A percentile compares a stretch with the other conserved stretches of the same genome.
Conservation (phyloP, 169 alveolate species). For the Babesia ovis region DNA sequence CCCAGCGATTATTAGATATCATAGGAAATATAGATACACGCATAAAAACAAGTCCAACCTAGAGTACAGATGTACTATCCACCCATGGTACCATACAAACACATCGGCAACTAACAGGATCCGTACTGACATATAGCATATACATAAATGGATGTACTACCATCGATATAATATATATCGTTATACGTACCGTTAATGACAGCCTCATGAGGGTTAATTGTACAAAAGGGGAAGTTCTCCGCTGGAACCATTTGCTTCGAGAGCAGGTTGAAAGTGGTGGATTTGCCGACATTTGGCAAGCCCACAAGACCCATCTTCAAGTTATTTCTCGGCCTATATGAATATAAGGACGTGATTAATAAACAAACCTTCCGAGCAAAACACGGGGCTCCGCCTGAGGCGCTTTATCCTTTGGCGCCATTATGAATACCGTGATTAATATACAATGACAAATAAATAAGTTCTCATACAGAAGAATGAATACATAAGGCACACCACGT, state of each 20-base stretch:
- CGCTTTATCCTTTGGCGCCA: slow-evolving; percentile 68
- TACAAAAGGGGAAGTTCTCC: slow-evolving; percentile 95
- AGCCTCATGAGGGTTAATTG: slow-evolving; percentile 95
- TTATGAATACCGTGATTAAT: background rate
- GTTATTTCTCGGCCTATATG: slow-evolving; percentile 82
- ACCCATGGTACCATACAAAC: no score
- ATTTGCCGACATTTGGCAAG: slow-evolving; percentile 96
- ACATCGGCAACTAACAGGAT: no score
- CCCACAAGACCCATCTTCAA: slow-evolving; percentile 99
- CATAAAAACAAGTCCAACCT: no score
- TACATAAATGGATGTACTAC: no score
- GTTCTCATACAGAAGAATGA: no score
- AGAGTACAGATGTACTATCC: no score
- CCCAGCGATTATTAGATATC: background rate
- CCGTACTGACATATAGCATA: no score
- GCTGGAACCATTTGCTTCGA: slow-evolving; percentile 95
- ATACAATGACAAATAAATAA: no score
- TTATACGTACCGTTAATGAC: slow-evolving; percentile 80
- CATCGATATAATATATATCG: background rate
- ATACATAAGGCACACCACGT: no score
- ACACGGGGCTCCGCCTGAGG: slow-evolving; percentile 55
- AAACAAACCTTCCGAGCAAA: slow-evolving; percentile 57
- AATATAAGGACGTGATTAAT: background rate
- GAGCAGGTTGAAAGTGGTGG: slow-evolving; percentile 95
- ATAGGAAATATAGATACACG: background rate